Conservation (phyloP, 805 yeast genomes). For the Ogataea wickerhamii region DNA sequence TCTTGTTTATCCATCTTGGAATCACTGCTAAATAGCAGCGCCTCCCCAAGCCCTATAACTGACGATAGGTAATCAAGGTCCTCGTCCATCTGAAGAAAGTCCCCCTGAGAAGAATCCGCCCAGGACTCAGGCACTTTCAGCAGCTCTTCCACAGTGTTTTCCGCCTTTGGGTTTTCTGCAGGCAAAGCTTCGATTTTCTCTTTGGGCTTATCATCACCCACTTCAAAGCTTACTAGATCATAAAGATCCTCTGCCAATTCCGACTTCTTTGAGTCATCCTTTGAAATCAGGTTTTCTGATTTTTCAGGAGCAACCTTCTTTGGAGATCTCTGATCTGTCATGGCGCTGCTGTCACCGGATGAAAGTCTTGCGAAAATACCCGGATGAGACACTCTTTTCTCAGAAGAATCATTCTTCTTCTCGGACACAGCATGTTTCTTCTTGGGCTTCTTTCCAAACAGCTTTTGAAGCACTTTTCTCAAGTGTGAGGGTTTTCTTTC, state of each 20-base stretch:
- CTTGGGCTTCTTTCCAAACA: no score
- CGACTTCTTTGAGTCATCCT: neutral
- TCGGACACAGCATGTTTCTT: neutral
- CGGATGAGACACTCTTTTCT: conserved; percentile 1
- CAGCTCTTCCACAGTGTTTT: neutral
- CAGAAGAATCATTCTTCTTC: neutral
- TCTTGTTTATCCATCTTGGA: conserved; percentile 25
- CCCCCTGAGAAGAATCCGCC: neutral
- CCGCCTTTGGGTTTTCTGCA: neutral
- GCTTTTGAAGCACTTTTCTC: no score
- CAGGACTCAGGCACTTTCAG: no score
- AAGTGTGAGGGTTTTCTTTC: no score
- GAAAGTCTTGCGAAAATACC: no score
- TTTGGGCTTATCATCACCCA: conserved; percentile 14
- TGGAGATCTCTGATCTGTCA: no score
- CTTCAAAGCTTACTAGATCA: conserved; percentile 14
- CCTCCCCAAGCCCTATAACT: conserved; percentile 39
- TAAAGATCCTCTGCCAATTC: conserved; percentile 11
- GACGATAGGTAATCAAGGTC: conserved; percentile 38
- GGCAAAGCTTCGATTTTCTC: no score
- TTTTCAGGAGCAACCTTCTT: neutral
- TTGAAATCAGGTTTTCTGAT: neutral
- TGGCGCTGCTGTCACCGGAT: no score
- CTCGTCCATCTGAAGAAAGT: conserved; percentile 16
- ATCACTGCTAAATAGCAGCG: conserved; percentile 31